Evolutionary conservation across 2,329 filamentous ascomycete species (phyloP).

Genomic region (Talaromyces rugulosus): DNA sequence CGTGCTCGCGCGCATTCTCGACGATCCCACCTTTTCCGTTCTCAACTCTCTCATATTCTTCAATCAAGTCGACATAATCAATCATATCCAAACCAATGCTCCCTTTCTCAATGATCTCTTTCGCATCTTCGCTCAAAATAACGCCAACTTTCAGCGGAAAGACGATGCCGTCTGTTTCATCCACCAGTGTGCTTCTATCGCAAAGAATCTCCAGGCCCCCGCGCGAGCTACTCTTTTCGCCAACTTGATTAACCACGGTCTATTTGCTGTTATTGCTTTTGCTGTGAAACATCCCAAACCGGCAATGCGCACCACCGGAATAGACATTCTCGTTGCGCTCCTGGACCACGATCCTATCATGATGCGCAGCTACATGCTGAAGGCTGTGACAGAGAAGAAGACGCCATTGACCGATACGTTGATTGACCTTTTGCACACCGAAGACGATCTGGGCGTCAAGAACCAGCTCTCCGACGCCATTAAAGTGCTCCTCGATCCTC

Average conservation of each 20-base stretch:
- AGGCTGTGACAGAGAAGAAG: conserved; percentile 82
- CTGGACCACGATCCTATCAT: conserved; percentile 94
- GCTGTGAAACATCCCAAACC: conserved; percentile 82
- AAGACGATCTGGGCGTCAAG: conserved; percentile 90
- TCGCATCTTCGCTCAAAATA: conserved; percentile 68
- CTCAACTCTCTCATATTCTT: conserved; percentile 98
- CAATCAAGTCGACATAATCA: conserved; percentile 96
- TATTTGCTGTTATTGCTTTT: conserved; percentile 87
- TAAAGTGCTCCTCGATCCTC: conserved; percentile 82
- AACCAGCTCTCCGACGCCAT: conserved; percentile 93
- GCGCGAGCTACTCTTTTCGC: conserved; percentile 77
- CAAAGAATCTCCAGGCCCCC: conserved; percentile 86
- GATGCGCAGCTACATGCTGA: conserved; percentile 90
- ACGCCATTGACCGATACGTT: conserved; percentile 84
- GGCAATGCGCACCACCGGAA: conserved; percentile 81
- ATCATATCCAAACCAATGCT: conserved; percentile 80
- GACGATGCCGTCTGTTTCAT: conserved; percentile 96
- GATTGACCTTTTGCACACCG: conserved; percentile 84
- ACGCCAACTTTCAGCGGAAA: conserved; percentile 65
- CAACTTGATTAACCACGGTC: conserved; percentile 82
- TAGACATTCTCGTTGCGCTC: conserved; percentile 86
- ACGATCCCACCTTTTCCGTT: conserved; percentile 96
- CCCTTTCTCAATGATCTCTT: conserved; percentile 82
- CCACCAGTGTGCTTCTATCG: conserved; percentile 89
- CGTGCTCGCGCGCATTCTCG: conserved; percentile 90